Base-by-base conservation (phyloP, 805 yeast species). In the Komagataella populi region DNA sequence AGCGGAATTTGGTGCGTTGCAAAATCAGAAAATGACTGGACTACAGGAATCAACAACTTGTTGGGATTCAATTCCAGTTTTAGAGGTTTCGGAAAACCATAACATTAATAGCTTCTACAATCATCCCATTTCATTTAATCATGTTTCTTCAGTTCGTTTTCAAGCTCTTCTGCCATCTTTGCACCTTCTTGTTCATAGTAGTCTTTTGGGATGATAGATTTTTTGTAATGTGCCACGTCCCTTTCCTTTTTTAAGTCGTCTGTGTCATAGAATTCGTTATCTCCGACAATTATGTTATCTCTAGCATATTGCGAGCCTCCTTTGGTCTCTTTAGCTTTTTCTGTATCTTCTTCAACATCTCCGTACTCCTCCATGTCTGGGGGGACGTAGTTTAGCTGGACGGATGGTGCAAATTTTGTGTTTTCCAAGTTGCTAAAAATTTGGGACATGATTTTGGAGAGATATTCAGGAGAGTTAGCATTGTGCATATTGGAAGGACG, bases 331-430 rank as follows among this genome's bases (percentile, higher is more conserved):
- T 79, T 81, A 8, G 95, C 89, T 53, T 76, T 83, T 47, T 72
- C 75, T 0, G 83, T 68, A 64, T 91, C 97, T 65, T 89, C 96
- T 23, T 86, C 91, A 51, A 79, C 93, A 59, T 87, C 95, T 20
- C 88, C 95, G 53, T 76, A 72, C 58, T 89, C 95, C 59, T 87
- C 95, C n/a, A 80, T 73, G 66, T 91, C 97, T 45, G 80, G 76
- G 6, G 98, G 98, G 23, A 87, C 93, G 50, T 84, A 77, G 57
- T 87, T 84, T 81, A 88, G 78, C 68, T 91, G 98, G 39, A 91
- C 97, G 51, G 96, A 85, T n/a, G 99, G 99, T 0, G 97, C 96
- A 67, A 84, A 88, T 66, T 86, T 83, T n/a, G 97, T 88, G 59
- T 86, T 80, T 60, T 88, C 95, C 61, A 91, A 71, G 68, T 87